Evolutionary conservation across 2,329 filamentous ascomycete species (phyloP).

Genomic region (Penicillium sclerotiorum): DNA sequence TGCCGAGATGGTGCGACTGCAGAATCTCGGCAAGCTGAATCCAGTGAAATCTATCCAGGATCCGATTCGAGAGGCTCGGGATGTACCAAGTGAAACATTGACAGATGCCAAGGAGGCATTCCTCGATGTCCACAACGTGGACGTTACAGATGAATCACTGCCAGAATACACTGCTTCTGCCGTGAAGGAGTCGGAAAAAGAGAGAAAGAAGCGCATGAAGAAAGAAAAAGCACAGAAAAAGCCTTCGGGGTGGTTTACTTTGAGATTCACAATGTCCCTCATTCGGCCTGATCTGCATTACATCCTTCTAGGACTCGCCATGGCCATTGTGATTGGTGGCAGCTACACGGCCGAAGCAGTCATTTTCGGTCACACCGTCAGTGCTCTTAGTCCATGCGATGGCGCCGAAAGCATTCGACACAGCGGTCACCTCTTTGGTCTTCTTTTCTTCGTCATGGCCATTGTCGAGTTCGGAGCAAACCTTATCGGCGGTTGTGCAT

Average conservation of each 20-base stretch:
- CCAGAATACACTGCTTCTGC: constrained; percentile 10
- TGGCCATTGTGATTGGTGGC: constrained; percentile 57
- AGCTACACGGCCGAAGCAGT: constrained; percentile 60
- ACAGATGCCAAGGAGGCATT: constrained; percentile 16
- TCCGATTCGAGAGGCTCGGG: not conserved
- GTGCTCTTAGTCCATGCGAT: constrained; percentile 58
- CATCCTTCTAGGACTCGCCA: constrained; percentile 53
- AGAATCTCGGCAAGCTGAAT: constrained; percentile 37
- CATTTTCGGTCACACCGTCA: constrained; percentile 63
- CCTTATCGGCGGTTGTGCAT: constrained; percentile 59
- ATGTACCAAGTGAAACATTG: constrained; percentile 4
- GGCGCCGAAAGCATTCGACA: constrained; percentile 50
- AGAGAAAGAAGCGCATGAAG: constrained; percentile 14
- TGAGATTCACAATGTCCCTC: constrained; percentile 35
- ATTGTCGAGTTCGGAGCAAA: constrained; percentile 62
- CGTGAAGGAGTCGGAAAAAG: constrained; percentile 16
- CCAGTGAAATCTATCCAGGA: not conserved
- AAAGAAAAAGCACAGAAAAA: constrained; percentile 17
- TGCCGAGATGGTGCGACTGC: constrained; percentile 53
- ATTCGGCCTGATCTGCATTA: constrained; percentile 48
- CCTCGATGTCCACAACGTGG: too few relatives aligned
- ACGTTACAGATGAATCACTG: constrained; percentile 20
- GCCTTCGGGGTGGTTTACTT: constrained; percentile 26
- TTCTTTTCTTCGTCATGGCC: constrained; percentile 62
- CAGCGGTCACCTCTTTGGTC: constrained; percentile 55